Evolutionary conservation across 1,139 yeast genomes (phyloP), one percentile per base, ranked within the genome.

Genomic region (Debaryomyces sp.): DNA sequence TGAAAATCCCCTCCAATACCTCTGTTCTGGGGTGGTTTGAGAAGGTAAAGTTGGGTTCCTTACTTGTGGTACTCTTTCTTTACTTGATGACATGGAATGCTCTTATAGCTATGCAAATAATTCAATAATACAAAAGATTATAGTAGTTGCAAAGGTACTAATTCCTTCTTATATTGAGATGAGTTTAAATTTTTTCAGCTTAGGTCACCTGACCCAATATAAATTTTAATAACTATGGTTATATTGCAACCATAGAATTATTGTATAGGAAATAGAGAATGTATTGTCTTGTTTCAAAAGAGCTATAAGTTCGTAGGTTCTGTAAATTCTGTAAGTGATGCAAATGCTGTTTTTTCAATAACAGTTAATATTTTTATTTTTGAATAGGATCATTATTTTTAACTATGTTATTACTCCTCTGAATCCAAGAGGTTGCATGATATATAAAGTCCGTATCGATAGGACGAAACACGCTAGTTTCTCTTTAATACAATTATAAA

Each of bases 21-120:
- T 77, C 63, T 91, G 96, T 60, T 94, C 99, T 0, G 98, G 94
- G 0, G 97, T 91, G 3, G 94, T 86, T 59, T 88, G 92, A 12
- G 77, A 68, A 2, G 97, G 96, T 52, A 75, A 66, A 1, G 89
- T 84, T 2, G 97, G 89, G 57, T 84, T 84, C 64, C 91, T 79
- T 36, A 79, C 81, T 40, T 87, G 86, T 43, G 82, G 80, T 21
- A 91, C 78, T 63, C 92, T 80, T 53, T 83, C 85, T 61, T 82
- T 78, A 29, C 81, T 78, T 5, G 97, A 84, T 6, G 98, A 90
- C 99, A 94, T 92, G 22, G 18, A 35, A n/a, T 45, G 40, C 35
- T 22, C 17, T 8, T 29, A 30, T 30, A 41, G 26, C 36, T 29
- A 30, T 30, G 43, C 26, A 29, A 30, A 35, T 35, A 35, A 22